A percentile compares a stretch with the other conserved stretches of the same genome.
Conservation (phyloP, 2,329 filamentous ascomycete genomes). For the Fonsecaea multimorphosa region DNA sequence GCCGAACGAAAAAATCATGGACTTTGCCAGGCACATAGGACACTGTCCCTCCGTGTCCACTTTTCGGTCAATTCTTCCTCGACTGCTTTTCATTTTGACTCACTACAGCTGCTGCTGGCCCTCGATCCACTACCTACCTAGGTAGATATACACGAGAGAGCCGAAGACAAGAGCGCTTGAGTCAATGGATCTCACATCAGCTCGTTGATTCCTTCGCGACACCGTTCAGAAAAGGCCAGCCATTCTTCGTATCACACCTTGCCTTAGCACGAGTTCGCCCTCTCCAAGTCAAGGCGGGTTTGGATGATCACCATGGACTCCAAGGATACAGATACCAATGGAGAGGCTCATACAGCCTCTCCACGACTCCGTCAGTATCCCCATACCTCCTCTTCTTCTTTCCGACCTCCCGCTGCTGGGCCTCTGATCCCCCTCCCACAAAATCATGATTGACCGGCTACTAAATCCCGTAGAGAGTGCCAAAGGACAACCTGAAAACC, state of each 20-base stretch:
- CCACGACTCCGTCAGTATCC: conserved; percentile 48
- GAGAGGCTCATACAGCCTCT: conserved; percentile 19
- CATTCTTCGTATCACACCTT: not conserved
- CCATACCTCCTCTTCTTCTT: conserved; percentile 23
- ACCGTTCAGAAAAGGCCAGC: not conserved
- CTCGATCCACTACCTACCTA: no score
- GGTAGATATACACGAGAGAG: not conserved
- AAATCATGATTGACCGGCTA: conserved; percentile 46
- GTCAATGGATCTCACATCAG: conserved; percentile 25
- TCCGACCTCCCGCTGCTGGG: conserved; percentile 4
- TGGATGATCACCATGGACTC: conserved; percentile 25
- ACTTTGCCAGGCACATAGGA: not conserved
- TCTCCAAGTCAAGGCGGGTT: not conserved
- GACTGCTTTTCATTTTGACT: conserved; percentile 8
- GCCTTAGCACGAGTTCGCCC: not conserved
- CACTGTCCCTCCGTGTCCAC: not conserved
- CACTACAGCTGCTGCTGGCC: conserved; percentile 1
- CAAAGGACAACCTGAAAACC: conserved; percentile 81
- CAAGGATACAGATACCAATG: conserved; percentile 18
- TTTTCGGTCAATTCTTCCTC: conserved; percentile 6
- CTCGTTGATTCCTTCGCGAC: not conserved
- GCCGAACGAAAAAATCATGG: not conserved
- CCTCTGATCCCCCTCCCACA: conserved; percentile 4
- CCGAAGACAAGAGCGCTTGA: not conserved
- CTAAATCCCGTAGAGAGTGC: conserved; percentile 63